A percentile compares a stretch with the other conserved stretches of the same genome.
Conservation (phyloP, 768 basidiomycete genomes). For the Rhodosporidiobolus odoratus region DNA sequence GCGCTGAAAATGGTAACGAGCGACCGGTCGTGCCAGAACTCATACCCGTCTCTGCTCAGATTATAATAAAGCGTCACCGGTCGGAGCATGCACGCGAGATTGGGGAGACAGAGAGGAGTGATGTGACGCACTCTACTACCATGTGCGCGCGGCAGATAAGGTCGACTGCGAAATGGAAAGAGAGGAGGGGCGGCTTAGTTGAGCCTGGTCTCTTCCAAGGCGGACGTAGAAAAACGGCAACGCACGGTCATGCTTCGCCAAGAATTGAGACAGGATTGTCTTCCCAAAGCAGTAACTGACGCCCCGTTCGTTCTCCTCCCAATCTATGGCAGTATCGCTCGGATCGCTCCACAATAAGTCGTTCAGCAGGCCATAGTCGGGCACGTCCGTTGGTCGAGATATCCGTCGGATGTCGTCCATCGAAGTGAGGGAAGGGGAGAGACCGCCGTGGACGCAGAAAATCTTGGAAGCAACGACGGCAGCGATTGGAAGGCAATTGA, state of each 20-base stretch:
- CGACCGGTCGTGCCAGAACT: conserved; percentile 99
- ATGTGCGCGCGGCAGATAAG: conserved; percentile 99
- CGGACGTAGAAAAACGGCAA: not conserved
- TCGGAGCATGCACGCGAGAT: not conserved
- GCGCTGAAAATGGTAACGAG: conserved; percentile 98
- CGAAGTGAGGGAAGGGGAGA: conserved; percentile 82
- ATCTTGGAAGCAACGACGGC: conserved; percentile 99
- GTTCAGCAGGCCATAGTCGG: conserved; percentile 94
- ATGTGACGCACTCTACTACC: conserved; percentile 86
- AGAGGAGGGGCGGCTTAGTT: conserved; percentile 54
- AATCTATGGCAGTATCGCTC: conserved; percentile 91
- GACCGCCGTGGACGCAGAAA: conserved; percentile 89
- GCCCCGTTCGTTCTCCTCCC: conserved; percentile 99
- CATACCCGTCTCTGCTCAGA: conserved; percentile 61
- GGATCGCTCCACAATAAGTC: conserved; percentile 98
- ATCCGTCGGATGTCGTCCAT: conserved; percentile 99
- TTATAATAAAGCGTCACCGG: not conserved
- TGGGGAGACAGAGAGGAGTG: not conserved
- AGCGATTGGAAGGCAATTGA: conserved; percentile 97
- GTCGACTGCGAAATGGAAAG: conserved; percentile 95
- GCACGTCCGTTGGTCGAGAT: conserved; percentile 95
- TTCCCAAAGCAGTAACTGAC: conserved; percentile 99
- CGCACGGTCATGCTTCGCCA: conserved; percentile 25
- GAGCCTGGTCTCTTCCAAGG: not conserved
- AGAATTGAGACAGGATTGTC: conserved; percentile 89